A percentile compares a stretch with the other conserved stretches of the same genome.
Evolutionary conservation across 139 green algal genomes (phyloP).

Genomic region (Eudorina sp.): DNA sequence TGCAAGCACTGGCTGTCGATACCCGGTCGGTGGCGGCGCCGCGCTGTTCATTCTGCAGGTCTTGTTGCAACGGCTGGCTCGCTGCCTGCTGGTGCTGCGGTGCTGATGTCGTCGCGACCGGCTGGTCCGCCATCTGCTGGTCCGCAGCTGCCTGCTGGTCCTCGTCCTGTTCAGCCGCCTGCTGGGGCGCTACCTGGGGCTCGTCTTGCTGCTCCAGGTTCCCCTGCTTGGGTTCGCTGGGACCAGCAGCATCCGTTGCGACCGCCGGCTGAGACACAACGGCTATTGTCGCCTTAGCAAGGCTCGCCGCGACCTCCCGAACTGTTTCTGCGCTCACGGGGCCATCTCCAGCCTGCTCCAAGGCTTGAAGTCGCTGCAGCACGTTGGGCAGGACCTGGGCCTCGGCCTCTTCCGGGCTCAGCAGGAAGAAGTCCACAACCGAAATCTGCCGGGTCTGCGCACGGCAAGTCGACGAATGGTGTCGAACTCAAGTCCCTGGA

Average conservation of each 20-base stretch:
- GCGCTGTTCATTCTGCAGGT: no score
- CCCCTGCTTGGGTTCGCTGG: not conserved
- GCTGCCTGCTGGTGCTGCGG: no score
- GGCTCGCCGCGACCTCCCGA: not conserved
- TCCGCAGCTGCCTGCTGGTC: not conserved
- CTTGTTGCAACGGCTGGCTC: no score
- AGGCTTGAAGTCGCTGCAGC: not conserved
- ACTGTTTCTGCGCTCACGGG: not conserved
- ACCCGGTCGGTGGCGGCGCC: not conserved
- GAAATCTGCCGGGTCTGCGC: not conserved
- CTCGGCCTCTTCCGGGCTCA: not conserved
- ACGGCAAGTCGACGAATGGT: not conserved
- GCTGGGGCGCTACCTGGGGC: not conserved
- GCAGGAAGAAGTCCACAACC: conserved; percentile 6
- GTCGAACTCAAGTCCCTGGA: not conserved
- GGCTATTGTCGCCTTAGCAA: not conserved
- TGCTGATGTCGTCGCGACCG: no score
- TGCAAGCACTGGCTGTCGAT: not conserved
- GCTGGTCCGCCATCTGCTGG: not conserved
- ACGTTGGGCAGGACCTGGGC: not conserved
- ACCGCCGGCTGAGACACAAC: not conserved
- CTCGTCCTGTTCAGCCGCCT: not conserved
- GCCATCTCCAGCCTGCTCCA: not conserved
- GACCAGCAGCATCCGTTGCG: not conserved
- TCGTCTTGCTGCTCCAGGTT: not conserved